Conservation (phyloP, 2,329 filamentous ascomycete species). For the Penicillium verrucosum region DNA sequence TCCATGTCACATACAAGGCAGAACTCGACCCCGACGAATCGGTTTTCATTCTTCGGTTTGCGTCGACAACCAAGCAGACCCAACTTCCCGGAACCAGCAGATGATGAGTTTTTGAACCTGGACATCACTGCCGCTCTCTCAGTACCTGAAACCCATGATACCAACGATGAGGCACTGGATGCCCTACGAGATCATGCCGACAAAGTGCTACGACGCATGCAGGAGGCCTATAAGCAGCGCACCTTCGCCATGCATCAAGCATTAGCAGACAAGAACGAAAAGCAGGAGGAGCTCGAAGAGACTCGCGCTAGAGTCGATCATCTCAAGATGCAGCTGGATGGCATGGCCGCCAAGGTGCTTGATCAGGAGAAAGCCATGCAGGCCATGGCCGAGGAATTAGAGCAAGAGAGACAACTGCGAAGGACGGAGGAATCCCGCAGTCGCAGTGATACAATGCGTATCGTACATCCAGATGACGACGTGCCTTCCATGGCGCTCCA, state of each 20-base stretch:
- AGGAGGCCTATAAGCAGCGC: conserved; percentile 55
- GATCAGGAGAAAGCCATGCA: conserved; percentile 58
- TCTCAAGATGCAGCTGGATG: conserved; percentile 60
- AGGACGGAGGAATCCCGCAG: conserved; percentile 39
- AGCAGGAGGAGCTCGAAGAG: conserved; percentile 61
- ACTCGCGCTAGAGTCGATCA: conserved; percentile 56
- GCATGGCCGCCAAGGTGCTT: conserved; percentile 54
- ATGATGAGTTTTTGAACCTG: conserved; percentile 54
- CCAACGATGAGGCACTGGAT: conserved; percentile 54
- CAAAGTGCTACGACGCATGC: conserved; percentile 53
- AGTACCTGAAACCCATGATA: conserved; percentile 49
- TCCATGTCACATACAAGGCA: conserved; percentile 16
- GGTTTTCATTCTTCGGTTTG: conserved; percentile 45
- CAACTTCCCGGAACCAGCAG: conserved; percentile 36
- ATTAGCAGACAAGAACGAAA: conserved; percentile 54
- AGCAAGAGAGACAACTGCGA: conserved; percentile 42
- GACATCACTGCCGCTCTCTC: conserved; percentile 55
- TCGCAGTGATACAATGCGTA: conserved; percentile 32
- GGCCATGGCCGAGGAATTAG: conserved; percentile 49
- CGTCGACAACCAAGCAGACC: conserved; percentile 30
- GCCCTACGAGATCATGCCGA: conserved; percentile 57
- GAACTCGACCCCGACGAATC: conserved; percentile 26
- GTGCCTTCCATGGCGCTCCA: conserved; percentile 36
- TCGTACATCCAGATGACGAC: conserved; percentile 31
- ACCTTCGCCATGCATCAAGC: conserved; percentile 50